Conservation (phyloP, 345 rosid species). For the Excoecaria cochinchinensis region DNA sequence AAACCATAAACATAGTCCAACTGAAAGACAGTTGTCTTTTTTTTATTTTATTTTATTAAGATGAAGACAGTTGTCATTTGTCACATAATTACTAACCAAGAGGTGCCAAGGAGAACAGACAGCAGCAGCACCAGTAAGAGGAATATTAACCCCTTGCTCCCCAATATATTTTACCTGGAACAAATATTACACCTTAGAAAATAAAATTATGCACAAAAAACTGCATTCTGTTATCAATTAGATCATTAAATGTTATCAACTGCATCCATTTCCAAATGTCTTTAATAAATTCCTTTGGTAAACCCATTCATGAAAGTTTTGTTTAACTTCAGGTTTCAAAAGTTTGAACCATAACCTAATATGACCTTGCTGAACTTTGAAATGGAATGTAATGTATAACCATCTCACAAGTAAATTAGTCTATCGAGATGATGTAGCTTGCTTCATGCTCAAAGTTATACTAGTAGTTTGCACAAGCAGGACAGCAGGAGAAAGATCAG, state of each 20-base stretch:
- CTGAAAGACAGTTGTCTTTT: too few relatives aligned
- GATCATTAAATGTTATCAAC: too few relatives aligned
- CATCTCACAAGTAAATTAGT: neutral
- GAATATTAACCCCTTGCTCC: slow-evolving; percentile 30
- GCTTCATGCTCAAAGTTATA: neutral
- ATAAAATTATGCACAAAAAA: neutral
- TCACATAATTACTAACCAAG: slow-evolving; percentile 28
- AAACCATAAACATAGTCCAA: too few relatives aligned
- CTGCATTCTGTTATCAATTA: too few relatives aligned
- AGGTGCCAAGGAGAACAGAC: slow-evolving; percentile 45
- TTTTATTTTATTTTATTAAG: too few relatives aligned
- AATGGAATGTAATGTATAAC: neutral
- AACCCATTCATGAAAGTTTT: neutral
- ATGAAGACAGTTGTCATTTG: too few relatives aligned
- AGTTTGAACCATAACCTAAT: neutral
- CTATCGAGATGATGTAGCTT: neutral
- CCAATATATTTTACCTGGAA: slow-evolving; percentile 46
- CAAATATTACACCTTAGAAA: slow-evolving; percentile 2
- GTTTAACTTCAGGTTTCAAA: neutral
- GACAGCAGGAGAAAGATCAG: neutral
- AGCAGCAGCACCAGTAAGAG: slow-evolving; percentile 41
- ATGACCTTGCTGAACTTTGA: neutral
- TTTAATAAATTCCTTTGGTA: neutral
- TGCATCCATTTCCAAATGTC: neutral
- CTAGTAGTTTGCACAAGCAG: neutral